Percentiles rank a stretch among this genome's conserved stretches.
These are phyloP conservation scores for Pleurotus platypus DNA, from an alignment of 768 basidiomycete species.

Conservation along the genomic window DNA sequence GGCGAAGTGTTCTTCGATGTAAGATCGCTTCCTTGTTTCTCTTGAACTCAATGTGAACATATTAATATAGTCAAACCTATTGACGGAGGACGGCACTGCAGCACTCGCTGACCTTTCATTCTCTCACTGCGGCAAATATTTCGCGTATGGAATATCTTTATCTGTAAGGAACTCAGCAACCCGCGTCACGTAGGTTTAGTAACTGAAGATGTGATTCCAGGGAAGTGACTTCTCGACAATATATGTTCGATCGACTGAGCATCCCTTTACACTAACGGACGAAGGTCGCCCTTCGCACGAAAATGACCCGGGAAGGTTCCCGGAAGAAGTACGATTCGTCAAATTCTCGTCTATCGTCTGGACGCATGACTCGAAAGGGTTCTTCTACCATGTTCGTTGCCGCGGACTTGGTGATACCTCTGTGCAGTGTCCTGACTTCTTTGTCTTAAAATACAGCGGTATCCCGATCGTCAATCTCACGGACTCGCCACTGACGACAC, in stretches of 20 bases:
- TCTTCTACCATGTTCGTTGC: slow-evolving; percentile 68
- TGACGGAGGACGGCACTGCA: slow-evolving; percentile 71
- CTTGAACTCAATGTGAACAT: not conserved
- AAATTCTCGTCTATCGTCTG: slow-evolving; percentile 74
- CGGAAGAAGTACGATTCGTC: slow-evolving; percentile 69
- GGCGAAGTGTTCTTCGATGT: slow-evolving; percentile 83
- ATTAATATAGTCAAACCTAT: slow-evolving; percentile 54
- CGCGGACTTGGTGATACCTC: slow-evolving; percentile 18
- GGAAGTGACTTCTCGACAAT: slow-evolving; percentile 73
- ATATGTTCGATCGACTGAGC: slow-evolving; percentile 60
- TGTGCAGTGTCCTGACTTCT: slow-evolving; percentile 2
- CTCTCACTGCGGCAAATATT: slow-evolving; percentile 65
- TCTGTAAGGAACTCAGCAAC: slow-evolving; percentile 45
- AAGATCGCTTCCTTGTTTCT: slow-evolving; percentile 15
- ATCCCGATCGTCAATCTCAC: slow-evolving; percentile 41
- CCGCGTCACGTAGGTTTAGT: not conserved
- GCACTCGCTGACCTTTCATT: slow-evolving; percentile 58
- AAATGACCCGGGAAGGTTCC: slow-evolving; percentile 38
- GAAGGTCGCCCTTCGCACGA: slow-evolving; percentile 41
- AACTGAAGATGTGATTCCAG: slow-evolving; percentile 25
- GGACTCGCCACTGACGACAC: slow-evolving; percentile 40
- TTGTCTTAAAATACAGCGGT: slow-evolving; percentile 35
- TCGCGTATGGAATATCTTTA: slow-evolving; percentile 71
- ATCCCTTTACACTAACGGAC: slow-evolving; percentile 42
- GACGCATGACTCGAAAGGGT: slow-evolving; percentile 77